Evolutionary conservation across 768 basidiomycete genomes (phyloP), one percentile per base, ranked within the genome.

Genomic region (Collybia sp.): DNA sequence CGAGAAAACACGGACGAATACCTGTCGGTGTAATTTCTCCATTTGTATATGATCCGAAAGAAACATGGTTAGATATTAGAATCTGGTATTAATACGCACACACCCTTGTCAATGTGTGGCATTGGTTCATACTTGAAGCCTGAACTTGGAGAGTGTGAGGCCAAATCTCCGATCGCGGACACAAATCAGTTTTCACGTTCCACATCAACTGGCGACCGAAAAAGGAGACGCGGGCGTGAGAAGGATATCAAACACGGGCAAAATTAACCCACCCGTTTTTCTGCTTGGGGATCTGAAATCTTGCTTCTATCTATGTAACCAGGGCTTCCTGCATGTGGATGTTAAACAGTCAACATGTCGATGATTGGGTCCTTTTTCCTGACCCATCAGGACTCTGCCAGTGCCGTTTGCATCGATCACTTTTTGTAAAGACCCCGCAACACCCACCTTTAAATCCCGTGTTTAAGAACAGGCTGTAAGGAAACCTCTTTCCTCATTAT

Each of bases 391-490:
- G 15, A 30, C 12, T 30, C 16, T 43, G 12, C 19, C 16, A 12
- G 17, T n/a, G 20, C 20, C 38, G 20, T 20, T 39, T 9, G 17
- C 11, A 39, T 37, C 35, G 35, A 37, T 37, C 35, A 13, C 17
- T 37, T 15, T 15, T 37, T 10, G 35, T 37, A 13, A 25, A 25
- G 25, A 25, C 25, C 25, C 35, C 35, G 47, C 46, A 40, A 53
- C 35, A 42, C 54, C 51, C 61, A 62, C 58, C 49, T 55, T 57
- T 59, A 63, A 65, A 66, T 61, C 58, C 64, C 65, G 64, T 61
- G 35, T 37, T 37, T 37, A 37, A 37, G 35, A 18, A 13, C 35
- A 13, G n/a, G n/a, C 4, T 37, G 18, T 30, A 32, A 47, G 55
- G 54, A 51, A n/a, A 60, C 54, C 54, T 58, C 59, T 57, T 45